phyloP scores from a whole-genome alignment of 192 early-diverging fungal species.

The Geranomyces variabilis region DNA sequence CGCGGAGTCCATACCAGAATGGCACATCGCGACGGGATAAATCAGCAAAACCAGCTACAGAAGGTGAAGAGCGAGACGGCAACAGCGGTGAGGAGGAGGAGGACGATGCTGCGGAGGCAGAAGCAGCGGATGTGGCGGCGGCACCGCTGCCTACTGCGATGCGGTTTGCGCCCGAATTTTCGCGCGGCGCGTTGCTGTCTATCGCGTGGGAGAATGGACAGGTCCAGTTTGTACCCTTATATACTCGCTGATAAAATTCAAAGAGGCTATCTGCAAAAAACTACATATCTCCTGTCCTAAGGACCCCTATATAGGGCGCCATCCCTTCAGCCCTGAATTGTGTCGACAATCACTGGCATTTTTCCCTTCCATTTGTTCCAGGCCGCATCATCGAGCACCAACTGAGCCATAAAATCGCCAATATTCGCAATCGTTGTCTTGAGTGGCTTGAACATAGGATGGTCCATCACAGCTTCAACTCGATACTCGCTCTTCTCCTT shows the following conservation, averaged over 20 bases:
- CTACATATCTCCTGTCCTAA: too few relatives aligned
- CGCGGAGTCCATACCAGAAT: slow-evolving; percentile 22
- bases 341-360: slow-evolving; percentile 24
- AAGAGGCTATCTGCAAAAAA: too few relatives aligned
- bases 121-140: neutral
- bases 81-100: neutral
- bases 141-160: slow-evolving; percentile 22
- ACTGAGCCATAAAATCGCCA: slow-evolving; percentile 16
- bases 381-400: neutral
- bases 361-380: slow-evolving; percentile 13
- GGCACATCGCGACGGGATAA: neutral
- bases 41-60: neutral
- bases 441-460: neutral
- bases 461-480: neutral
- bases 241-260: slow-evolving; percentile 9
- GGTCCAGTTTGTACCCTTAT: slow-evolving; percentile 29
- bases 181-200: slow-evolving; percentile 25
- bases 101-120: neutral
- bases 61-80: neutral
- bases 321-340: too few relatives aligned
- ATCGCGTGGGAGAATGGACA: slow-evolving; percentile 36
- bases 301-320: too few relatives aligned
- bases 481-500: neutral
- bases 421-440: slow-evolving; percentile 20
- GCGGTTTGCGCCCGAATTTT: slow-evolving; percentile 25